Evolutionary conservation across 192 early-diverging fungal species (phyloP).

Genomic region (Phlyctochytrium planicorne): DNA sequence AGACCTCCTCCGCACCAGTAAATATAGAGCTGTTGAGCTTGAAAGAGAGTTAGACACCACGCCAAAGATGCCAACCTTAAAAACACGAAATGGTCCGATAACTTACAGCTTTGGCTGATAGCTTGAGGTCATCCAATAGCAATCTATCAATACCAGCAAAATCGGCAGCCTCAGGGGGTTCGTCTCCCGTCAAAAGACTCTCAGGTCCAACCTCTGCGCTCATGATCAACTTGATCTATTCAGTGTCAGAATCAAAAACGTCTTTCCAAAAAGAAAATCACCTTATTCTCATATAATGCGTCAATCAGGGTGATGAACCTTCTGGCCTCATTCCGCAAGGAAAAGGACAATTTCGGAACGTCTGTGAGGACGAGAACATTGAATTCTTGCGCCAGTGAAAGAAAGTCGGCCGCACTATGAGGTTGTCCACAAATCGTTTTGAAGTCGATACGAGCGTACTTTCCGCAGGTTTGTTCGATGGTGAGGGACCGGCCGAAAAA

Average conservation of each 20-base stretch:
- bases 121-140: slow-evolving; percentile 63
- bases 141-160: slow-evolving; percentile 45
- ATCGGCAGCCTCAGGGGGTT: slow-evolving; percentile 41
- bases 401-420: slow-evolving; percentile 83
- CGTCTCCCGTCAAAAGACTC: slow-evolving; percentile 72
- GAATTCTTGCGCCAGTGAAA: slow-evolving; percentile 75
- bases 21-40: slow-evolving; percentile 63
- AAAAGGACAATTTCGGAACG: slow-evolving; percentile 56
- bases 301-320: slow-evolving; percentile 94
- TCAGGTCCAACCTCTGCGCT: slow-evolving; percentile 65
- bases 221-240: slow-evolving; percentile 34
- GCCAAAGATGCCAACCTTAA: background rate
- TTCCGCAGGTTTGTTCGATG: slow-evolving; percentile 62
- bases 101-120: slow-evolving; percentile 37
- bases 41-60: no score
- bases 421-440: slow-evolving; percentile 69
- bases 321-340: slow-evolving; percentile 81
- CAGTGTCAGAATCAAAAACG: no score
- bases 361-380: slow-evolving; percentile 74
- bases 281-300: slow-evolving; percentile 84
- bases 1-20: slow-evolving; percentile 88
- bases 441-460: slow-evolving; percentile 75
- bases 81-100: slow-evolving; percentile 26
- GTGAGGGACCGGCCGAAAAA: slow-evolving; percentile 76
- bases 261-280: no score